Conservation (phyloP, 208 protist genomes). For the Balamuthia mandrillaris region DNA sequence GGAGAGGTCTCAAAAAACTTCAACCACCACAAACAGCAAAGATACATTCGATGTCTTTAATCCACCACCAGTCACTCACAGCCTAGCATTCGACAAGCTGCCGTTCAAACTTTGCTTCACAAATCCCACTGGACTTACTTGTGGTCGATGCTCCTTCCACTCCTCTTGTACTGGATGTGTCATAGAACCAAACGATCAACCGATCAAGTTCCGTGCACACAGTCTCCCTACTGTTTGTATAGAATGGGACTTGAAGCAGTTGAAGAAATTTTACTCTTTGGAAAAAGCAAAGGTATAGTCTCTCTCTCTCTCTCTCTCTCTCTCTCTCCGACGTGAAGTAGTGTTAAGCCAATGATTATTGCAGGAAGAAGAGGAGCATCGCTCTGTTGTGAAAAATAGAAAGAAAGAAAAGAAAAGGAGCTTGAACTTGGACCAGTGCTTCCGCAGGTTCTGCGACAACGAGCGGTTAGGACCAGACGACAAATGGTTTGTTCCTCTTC, state of each 20-base stretch:
- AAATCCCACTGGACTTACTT: not conserved
- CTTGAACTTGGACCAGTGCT: constrained; percentile 49
- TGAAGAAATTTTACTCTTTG: not conserved
- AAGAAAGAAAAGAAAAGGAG: not conserved
- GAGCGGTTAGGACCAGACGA: constrained; percentile 59
- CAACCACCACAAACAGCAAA: no score
- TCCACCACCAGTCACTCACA: no score
- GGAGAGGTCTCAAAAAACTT: no score
- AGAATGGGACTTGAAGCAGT: not conserved
- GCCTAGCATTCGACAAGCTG: not conserved
- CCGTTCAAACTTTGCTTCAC: not conserved
- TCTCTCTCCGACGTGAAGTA: not conserved
- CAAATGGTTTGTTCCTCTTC: not conserved
- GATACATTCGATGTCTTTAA: no score
- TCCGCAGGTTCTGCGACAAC: constrained; percentile 51
- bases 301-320: not conserved
- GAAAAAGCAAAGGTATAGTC: not conserved
- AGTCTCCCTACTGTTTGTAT: not conserved
- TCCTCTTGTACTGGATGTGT: not conserved
- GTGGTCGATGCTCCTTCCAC: not conserved
- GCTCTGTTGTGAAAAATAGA: not conserved
- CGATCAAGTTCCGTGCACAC: not conserved
- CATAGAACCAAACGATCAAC: not conserved
- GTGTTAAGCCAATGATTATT: not conserved
- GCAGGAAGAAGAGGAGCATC: not conserved